Evolutionary conservation across 2,329 filamentous ascomycete species (phyloP).

Genomic region (Aspergillus aculeatinus): DNA sequence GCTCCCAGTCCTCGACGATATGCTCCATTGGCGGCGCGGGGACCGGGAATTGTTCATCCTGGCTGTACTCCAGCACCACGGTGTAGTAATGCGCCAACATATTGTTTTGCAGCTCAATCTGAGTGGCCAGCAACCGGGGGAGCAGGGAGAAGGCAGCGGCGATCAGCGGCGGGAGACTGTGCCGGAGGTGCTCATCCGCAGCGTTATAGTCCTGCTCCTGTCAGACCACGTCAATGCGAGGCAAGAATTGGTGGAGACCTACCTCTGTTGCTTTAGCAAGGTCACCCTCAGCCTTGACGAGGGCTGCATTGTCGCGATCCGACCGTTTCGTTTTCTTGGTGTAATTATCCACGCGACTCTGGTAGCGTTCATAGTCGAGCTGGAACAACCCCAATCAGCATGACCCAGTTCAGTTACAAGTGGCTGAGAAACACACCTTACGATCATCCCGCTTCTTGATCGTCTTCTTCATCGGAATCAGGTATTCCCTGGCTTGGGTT

Average conservation of each 20-base stretch:
- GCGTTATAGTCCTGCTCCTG: constrained; percentile 64
- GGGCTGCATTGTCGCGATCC: constrained; percentile 68
- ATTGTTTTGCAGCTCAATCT: constrained; percentile 75
- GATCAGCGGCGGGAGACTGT: constrained; percentile 70
- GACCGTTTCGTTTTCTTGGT: constrained; percentile 68
- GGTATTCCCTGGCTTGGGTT: constrained; percentile 64
- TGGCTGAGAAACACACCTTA: constrained; percentile 50
- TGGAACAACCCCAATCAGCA: constrained; percentile 26
- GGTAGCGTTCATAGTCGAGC: constrained; percentile 77
- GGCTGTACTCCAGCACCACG: constrained; percentile 69
- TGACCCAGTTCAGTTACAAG: not conserved
- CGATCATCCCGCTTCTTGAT: constrained; percentile 84
- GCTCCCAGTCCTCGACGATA: constrained; percentile 66
- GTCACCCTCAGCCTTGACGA: constrained; percentile 71
- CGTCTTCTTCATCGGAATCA: constrained; percentile 73
- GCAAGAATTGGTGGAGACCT: constrained; percentile 21
- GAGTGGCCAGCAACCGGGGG: constrained; percentile 66
- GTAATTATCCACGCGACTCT: constrained; percentile 67
- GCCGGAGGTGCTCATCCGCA: constrained; percentile 71
- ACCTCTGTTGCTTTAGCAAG: constrained; percentile 65
- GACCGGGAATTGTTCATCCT: constrained; percentile 66
- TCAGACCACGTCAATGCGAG: constrained; percentile 8
- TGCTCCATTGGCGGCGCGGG: constrained; percentile 71
- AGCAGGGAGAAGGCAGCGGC: constrained; percentile 70
- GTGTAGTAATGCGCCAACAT: constrained; percentile 78